A percentile compares a stretch with the other conserved stretches of the same genome.
Conservation (phyloP, 352 stramenopile genomes). For the Elongisporangium anandrum region DNA sequence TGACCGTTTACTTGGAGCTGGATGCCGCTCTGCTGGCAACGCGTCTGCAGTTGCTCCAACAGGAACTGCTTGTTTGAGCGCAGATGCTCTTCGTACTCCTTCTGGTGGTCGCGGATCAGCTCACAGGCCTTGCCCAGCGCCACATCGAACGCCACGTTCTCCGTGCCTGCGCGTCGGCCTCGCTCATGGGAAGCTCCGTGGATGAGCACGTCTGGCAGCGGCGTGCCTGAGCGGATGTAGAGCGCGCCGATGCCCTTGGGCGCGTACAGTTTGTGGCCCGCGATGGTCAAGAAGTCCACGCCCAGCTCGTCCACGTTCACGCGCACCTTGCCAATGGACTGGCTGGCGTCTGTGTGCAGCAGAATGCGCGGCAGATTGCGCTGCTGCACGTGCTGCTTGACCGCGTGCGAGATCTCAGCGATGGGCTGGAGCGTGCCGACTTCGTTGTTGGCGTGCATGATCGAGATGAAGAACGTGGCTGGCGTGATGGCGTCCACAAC, state of each 20-base stretch:
- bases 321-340: conserved; percentile 94
- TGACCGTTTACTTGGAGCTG: conserved; percentile 85
- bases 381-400: conserved; percentile 27
- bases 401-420: conserved; percentile 66
- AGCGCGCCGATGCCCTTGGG: conserved; percentile 90
- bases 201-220: conserved; percentile 62
- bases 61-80: conserved; percentile 47
- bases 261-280: conserved; percentile 97
- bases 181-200: conserved; percentile 92
- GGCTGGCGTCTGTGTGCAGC: conserved; percentile 96
- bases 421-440: conserved; percentile 95
- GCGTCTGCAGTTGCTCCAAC: conserved; percentile 46
- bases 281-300: conserved; percentile 95
- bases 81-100: conserved; percentile 68
- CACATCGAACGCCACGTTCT: conserved; percentile 95
- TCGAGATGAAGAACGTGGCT: conserved; percentile 91
- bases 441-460: conserved; percentile 99
- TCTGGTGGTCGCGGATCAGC: conserved; percentile 65
- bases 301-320: conserved; percentile 75
- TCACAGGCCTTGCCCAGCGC: conserved; percentile 88
- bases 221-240: conserved; percentile 54
- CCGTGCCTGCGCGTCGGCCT: conserved; percentile 91
- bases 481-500: conserved; percentile 77
- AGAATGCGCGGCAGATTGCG: conserved; percentile 59
- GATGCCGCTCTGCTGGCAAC: conserved; percentile 37